Evolutionary conservation across 176 grass and related monocot species (phyloP), one percentile per base, ranked within the genome.

Genomic region (Juncus inflexus): DNA sequence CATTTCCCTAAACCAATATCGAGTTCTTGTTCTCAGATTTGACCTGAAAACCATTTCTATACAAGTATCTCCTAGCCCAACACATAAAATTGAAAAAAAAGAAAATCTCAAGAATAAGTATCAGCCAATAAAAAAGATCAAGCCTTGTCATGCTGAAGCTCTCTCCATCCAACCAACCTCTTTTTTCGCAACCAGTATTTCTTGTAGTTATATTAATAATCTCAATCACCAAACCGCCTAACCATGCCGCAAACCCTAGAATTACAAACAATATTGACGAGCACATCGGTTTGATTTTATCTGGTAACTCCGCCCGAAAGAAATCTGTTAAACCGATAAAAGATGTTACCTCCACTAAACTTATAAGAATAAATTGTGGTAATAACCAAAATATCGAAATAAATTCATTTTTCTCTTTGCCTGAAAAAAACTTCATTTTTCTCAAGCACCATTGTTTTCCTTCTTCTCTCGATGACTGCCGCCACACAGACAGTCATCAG

Each of bases 271-370:
- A 81, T 28, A 90, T 45, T 0, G 76, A 75, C 3, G 79, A 50
- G 4, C 61, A 77, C 14, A 90, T 82, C 1, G 81, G 82, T 60
- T 90, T 90, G 78, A 90, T 90, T 35, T 83, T 83, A 2, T 37
- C 54, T 3, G 86, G 69, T 3, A 76, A 78, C 63, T 90, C 83
- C 6, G 75, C 72, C 50, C 72, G 79, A 74, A 86, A 90, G 40
- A 86, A 80, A 62, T 90, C 82, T 1, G 85, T 70, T 40, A 86
- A 61, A 0, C 83, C 86, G 0, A 81, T 58, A 38, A 90, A 90
- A 0, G 86, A 85, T 0, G 86, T 90, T 8, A 79, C 76, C 6
- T 90, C 78, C 0, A 69, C 50, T 13, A 90, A 57, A 5, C 86
- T 83, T 37, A 83, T 53, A 3, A 82, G 42, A 59, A 82, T 73